phyloP scores from a whole-genome alignment of 2,329 filamentous ascomycete species.

The Fonsecaea nubica region DNA sequence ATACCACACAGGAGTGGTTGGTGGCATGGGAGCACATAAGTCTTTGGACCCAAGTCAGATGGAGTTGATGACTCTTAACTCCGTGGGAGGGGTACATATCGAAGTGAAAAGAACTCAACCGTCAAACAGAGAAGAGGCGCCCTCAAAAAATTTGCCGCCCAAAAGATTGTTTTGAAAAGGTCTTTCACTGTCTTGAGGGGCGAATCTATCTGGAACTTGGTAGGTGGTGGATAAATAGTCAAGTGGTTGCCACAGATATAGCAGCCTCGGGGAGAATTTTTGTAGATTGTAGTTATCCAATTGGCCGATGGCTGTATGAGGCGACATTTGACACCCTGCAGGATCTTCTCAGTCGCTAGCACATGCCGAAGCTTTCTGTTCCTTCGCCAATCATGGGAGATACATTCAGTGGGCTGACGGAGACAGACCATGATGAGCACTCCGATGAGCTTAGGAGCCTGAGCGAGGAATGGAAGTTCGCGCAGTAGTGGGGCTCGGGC shows the following conservation, averaged over 20 bases:
- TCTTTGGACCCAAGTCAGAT: conserved; percentile 16
- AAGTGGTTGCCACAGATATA: conserved; percentile 9
- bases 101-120: conserved; percentile 3
- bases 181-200: not conserved
- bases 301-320: conserved; percentile 16
- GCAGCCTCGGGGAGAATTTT: conserved; percentile 22
- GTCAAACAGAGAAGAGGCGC: not conserved
- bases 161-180: not conserved
- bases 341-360: conserved; percentile 14
- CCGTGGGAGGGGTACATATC: not conserved
- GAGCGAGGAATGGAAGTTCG: conserved; percentile 2
- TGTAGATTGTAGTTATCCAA: conserved; percentile 14
- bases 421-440: conserved; percentile 3
- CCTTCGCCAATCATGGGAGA: conserved; percentile 15
- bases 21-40: not conserved
- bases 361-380: conserved; percentile 21
- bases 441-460: not conserved
- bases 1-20: not conserved
- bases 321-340: conserved; percentile 13
- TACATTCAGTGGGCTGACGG: conserved; percentile 15
- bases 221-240: conserved; percentile 1
- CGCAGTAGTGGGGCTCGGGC: conserved; percentile 24
- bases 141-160: not conserved
- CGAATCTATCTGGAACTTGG: conserved; percentile 10
- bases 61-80: conserved; percentile 18